Evolutionary conservation across 2,329 filamentous ascomycete species (phyloP).

Genomic region (Ceratocystis ficicola): DNA sequence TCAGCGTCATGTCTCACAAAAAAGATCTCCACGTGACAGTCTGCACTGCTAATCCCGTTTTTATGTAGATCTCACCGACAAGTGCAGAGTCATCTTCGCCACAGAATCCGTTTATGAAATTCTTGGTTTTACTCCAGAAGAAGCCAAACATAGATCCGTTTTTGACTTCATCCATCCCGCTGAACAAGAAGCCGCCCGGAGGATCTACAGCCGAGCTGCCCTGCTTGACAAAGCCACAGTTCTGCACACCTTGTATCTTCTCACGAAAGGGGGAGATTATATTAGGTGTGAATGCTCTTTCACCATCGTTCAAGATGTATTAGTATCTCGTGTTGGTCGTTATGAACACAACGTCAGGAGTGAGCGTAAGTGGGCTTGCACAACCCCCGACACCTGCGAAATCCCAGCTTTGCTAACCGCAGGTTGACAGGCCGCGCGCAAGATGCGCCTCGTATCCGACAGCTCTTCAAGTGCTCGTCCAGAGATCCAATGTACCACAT

Average conservation of each 20-base stretch:
- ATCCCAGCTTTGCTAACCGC: not conserved
- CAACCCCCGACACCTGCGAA: not conserved
- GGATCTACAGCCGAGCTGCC: conserved; percentile 60
- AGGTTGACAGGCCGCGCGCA: conserved; percentile 52
- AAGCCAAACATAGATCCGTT: conserved; percentile 62
- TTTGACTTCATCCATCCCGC: conserved; percentile 82
- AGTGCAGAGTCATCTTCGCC: conserved; percentile 70
- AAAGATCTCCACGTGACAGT: not conserved
- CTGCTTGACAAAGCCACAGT: conserved; percentile 74
- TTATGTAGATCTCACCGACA: conserved; percentile 52
- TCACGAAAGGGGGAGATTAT: conserved; percentile 35
- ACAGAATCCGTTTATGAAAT: conserved; percentile 77
- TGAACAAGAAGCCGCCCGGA: conserved; percentile 62
- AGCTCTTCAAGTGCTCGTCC: conserved; percentile 69
- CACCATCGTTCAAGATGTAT: conserved; percentile 74
- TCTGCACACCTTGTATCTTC: conserved; percentile 38
- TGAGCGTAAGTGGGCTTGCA: conserved; percentile 48
- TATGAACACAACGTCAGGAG: conserved; percentile 58
- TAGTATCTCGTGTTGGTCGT: conserved; percentile 73
- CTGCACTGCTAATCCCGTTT: not conserved
- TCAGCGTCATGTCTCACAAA: not conserved
- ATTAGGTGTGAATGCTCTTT: conserved; percentile 80
- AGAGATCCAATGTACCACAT: conserved; percentile 80
- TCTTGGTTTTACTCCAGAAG: conserved; percentile 63
- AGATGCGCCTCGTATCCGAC: conserved; percentile 65